A percentile compares a stretch with the other conserved stretches of the same genome.
Conservation (phyloP, 225 moss, liverwort and hornwort genomes). For the Neckera pumila region DNA sequence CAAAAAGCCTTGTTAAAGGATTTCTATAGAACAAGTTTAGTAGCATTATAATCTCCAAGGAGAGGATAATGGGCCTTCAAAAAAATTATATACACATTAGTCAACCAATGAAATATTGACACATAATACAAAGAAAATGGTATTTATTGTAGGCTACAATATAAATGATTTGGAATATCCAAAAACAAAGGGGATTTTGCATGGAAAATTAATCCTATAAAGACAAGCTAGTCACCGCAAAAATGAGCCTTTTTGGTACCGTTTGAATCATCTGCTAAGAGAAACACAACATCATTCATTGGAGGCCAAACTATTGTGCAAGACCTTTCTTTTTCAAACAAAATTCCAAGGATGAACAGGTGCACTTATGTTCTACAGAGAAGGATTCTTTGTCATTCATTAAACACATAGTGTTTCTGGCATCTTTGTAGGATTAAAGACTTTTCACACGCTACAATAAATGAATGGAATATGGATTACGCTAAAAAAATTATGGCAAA, state of each 20-base stretch:
- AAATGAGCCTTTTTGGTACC: no score
- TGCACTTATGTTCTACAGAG: no score
- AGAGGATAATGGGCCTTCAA: not conserved
- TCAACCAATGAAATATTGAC: not conserved
- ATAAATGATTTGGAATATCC: not conserved
- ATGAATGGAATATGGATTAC: not conserved
- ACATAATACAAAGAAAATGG: rapidly evolving
- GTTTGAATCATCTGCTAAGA: no score
- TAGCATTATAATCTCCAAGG: not conserved
- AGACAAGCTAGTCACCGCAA: no score
- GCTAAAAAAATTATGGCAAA: not conserved
- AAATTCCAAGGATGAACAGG: no score
- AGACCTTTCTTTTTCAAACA: no score
- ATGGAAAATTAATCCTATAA: not conserved
- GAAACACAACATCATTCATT: no score
- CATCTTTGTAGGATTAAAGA: not conserved
- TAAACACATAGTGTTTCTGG: no score
- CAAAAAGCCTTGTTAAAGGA: not conserved
- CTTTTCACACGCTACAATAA: rapidly evolving
- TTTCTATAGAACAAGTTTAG: not conserved
- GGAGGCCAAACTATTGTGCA: no score
- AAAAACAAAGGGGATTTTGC: not conserved
- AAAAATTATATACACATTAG: not conserved
- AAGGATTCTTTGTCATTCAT: no score
- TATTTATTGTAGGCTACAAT: rapidly evolving